Evolutionary conservation across 805 yeast genomes (phyloP), one percentile per base, ranked within the genome.

Genomic region (Kockiozyma suomiensis): DNA sequence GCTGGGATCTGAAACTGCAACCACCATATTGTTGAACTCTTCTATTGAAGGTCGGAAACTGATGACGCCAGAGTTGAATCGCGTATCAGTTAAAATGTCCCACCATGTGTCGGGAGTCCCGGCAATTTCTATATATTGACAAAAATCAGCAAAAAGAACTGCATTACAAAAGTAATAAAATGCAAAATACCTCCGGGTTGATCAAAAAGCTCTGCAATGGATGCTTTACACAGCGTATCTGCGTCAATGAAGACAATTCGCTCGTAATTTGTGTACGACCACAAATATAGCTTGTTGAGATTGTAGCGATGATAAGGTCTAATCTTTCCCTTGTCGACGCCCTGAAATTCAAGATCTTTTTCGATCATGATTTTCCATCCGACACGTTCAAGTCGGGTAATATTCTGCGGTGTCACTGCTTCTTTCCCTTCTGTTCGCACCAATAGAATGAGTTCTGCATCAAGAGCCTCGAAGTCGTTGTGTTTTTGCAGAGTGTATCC

Each of bases 261-360:
- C n/a, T 77, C 64, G 65, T 68, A 75, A 43, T 74, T 75, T 28
- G 72, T 69, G 58, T 79, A 76, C 17, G 72, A 69, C 88, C 89
- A 86, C 37, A 83, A 73, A 53, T 79, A 76, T 30, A 86, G 70
- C 68, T 86, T 86, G 48, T 86, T 80, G 62, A 80, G 76, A 4
- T 74, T 69, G 45, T 61, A 69, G 17, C 60, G 33, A 38, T 65
- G 67, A 30, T 57, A 68, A 35, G 67, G 57, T 37, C 69, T 46
- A 43, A 68, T 67, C 41, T 51, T 46, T 37, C 50, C 56, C 50
- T 61, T 59, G 47, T 68, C 66, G 41, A 68, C 70, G 28, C 58
- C 61, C 23, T 68, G 68, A n/a, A 68, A 66, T n/a, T 66, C 70
- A 8, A 68, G 54, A 12, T 66, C 70, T 33, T 59, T 55, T 21